Base-by-base conservation (phyloP, 257 asterid species). In the Striga asiatica region DNA sequence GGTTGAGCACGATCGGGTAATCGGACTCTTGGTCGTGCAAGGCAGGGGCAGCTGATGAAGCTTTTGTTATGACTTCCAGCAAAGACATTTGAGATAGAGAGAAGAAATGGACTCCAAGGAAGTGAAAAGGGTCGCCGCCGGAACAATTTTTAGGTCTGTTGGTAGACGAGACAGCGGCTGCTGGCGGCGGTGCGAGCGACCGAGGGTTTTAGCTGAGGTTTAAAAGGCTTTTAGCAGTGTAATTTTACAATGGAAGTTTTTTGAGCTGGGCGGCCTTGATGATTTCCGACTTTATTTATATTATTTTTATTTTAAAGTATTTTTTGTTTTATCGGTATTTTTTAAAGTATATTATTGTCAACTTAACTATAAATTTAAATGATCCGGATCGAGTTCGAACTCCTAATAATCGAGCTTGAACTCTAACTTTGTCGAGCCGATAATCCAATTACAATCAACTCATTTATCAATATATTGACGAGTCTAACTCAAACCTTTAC, bases 1-100 rank as follows among this genome's bases (percentile, higher is more conserved):
- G 66, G 57, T 79, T 81, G 32, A 89, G 74, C 46, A 76, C 68
- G 57, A 79, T 72, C 34, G 97, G 88, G 62, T 67, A 81, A 24
- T 56, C 65, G 17, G 63, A 58, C 22, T 69, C 78, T 14, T 64
- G 46, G 17, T 63, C 74, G 34, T 61, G 47, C 41, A 58, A 41
- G 29, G 54, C 55, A 7, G 69, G 47, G 24, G 32, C 54, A 17
- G 55, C 27, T 6, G 78, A 62, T 18, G 89, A 72, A 71, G 89
- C 94, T 64, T 78, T 82, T 1, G 86, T 70, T 38, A 88, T 80
- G 12, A 67, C 62, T 72, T 84, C 92, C 31, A 84, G 73, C 50
- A 88, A 66, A 72, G 94, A 64, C 92, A 88, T 84, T 58, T 54
- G 20, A 7, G 60, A 39, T 23, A 19, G 21, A 39, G 49, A 49